phyloP scores from a whole-genome alignment of 2,329 filamentous ascomycete genomes.

The Hypoxylon rubiginosum region DNA sequence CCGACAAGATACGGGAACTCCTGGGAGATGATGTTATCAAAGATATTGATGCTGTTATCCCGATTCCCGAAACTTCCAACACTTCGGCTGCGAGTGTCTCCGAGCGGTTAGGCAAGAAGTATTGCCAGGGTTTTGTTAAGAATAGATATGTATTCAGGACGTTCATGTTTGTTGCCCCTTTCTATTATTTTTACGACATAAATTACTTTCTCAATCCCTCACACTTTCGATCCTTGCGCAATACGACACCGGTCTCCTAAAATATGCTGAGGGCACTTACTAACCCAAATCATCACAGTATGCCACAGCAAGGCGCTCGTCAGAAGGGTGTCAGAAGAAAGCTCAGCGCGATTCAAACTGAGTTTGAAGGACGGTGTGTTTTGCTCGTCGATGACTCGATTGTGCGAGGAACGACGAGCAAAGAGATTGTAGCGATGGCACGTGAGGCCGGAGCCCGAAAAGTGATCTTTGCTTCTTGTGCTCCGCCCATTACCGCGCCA shows the following conservation, averaged over 20 bases:
- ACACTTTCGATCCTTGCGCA: not conserved
- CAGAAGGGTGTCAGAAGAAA: constrained; percentile 92
- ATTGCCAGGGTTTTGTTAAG: constrained; percentile 81
- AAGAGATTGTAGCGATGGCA: constrained; percentile 86
- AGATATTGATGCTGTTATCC: constrained; percentile 74
- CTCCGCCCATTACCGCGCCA: constrained; percentile 84
- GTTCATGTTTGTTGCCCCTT: constrained; percentile 66
- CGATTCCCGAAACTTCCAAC: constrained; percentile 82
- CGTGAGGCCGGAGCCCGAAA: constrained; percentile 84
- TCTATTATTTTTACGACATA: not conserved
- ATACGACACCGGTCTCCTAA: no score
- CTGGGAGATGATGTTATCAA: constrained; percentile 74
- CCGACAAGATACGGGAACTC: constrained; percentile 73
- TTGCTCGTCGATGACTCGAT: constrained; percentile 91
- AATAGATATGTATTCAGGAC: constrained; percentile 86
- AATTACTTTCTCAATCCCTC: not conserved
- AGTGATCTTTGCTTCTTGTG: constrained; percentile 86
- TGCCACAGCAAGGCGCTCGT: constrained; percentile 79
- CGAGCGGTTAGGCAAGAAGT: constrained; percentile 77
- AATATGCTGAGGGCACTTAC: not conserved
- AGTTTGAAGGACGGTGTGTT: constrained; percentile 85
- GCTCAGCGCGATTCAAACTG: constrained; percentile 85
- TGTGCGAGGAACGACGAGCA: constrained; percentile 85
- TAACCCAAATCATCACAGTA: constrained; percentile 63
- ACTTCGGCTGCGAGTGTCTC: constrained; percentile 79